These are phyloP conservation scores for Tulasnella sp. DNA, from an alignment of 768 basidiomycete species.

Conservation along the genomic window DNA sequence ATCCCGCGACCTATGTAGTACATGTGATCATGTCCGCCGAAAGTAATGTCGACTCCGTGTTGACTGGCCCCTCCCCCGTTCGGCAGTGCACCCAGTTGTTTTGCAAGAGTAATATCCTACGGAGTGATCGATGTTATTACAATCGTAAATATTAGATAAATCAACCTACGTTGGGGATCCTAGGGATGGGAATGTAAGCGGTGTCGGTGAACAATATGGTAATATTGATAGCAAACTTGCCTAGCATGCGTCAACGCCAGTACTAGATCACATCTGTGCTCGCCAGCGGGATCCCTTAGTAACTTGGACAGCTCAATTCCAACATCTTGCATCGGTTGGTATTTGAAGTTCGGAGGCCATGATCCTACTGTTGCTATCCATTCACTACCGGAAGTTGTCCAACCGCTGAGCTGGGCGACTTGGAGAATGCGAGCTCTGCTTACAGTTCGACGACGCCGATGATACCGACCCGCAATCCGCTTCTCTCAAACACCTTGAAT, in stretches of 20 bases:
- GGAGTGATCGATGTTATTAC: background rate
- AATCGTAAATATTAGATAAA: conserved; percentile 1
- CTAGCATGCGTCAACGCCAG: conserved; percentile 80
- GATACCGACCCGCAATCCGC: conserved; percentile 62
- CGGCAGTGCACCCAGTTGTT: conserved; percentile 49
- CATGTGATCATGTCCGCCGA: conserved; percentile 85
- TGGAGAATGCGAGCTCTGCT: conserved; percentile 14
- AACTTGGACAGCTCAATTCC: conserved; percentile 60
- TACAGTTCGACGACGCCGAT: conserved; percentile 85
- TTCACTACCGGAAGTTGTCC: conserved; percentile 39
- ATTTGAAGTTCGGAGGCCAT: conserved; percentile 74
- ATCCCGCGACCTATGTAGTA: conserved; percentile 65
- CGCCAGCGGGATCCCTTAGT: conserved; percentile 60
- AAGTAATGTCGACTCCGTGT: conserved; percentile 74
- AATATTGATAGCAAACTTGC: conserved; percentile 28
- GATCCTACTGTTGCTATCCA: conserved; percentile 84
- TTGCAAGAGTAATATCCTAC: conserved; percentile 64
- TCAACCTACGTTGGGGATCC: conserved; percentile 26
- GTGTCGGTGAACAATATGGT: background rate
- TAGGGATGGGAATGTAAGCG: conserved; percentile 11
- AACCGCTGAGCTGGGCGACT: background rate
- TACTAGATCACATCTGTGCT: conserved; percentile 66
- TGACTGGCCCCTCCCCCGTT: conserved; percentile 39
- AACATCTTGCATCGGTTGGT: conserved; percentile 62
- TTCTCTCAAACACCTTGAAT: conserved; percentile 56